Evolutionary conservation across 306 rosid species (phyloP).

Genomic region (Ziziphus jujuba): DNA sequence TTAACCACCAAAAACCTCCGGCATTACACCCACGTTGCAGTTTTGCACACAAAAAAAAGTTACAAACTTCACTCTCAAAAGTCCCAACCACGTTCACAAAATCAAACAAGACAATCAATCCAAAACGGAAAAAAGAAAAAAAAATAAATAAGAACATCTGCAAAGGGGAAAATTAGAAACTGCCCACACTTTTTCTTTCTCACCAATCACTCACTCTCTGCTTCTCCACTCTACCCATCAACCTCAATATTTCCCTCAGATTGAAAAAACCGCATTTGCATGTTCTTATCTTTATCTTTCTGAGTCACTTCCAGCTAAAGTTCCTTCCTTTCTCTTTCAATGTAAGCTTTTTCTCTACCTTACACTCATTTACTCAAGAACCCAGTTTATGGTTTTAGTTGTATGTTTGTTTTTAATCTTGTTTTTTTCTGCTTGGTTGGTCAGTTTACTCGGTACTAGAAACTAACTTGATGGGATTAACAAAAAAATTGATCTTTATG

Average conservation of each 20-base stretch:
- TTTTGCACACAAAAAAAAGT: neutral
- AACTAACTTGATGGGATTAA: neutral
- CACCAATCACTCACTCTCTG: neutral
- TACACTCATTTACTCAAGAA: neutral
- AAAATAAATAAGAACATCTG: neutral
- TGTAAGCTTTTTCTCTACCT: neutral
- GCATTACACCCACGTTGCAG: neutral
- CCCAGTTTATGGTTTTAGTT: neutral
- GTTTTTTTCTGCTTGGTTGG: constrained; percentile 1
- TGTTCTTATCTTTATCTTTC: neutral
- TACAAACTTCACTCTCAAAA: neutral
- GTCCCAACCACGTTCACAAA: neutral
- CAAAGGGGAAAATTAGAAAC: neutral
- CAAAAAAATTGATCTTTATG: constrained; percentile 1
- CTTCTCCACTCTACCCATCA: neutral
- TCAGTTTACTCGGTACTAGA: neutral
- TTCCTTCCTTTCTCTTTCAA: neutral
- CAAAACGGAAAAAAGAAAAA: no score
- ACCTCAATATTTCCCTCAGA: neutral
- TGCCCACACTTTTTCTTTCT: neutral
- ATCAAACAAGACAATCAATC: no score
- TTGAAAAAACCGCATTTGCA: neutral
- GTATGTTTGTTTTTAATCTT: neutral
- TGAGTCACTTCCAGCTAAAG: neutral
- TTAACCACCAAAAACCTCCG: neutral